Conservation (phyloP, 257 asterid species). For the Jaltomata sinuosa region DNA sequence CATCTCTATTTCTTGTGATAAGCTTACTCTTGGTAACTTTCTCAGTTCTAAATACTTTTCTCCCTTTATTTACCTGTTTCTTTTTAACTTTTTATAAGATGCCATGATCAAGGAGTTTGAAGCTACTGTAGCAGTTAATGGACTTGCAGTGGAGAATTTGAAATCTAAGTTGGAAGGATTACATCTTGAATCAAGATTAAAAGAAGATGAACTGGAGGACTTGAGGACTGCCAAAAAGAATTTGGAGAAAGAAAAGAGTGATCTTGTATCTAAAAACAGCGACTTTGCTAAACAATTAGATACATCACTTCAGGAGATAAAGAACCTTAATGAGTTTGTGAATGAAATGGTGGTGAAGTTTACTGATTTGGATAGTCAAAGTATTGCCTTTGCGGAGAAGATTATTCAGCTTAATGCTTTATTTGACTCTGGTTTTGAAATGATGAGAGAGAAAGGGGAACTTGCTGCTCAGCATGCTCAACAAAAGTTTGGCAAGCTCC, state of each 20-base stretch:
- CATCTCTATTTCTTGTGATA: background rate
- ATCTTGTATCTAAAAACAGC: conserved; percentile 41
- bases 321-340: conserved; percentile 60
- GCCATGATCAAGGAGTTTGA: conserved; percentile 45
- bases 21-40: background rate
- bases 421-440: conserved; percentile 55
- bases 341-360: conserved; percentile 47
- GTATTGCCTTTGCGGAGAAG: conserved; percentile 49
- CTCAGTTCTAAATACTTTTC: conserved; percentile 5
- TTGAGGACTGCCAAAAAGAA: conserved; percentile 43
- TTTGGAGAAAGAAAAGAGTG: conserved; percentile 50
- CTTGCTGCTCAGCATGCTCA: conserved; percentile 61
- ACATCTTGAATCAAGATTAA: conserved; percentile 49
- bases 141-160: conserved; percentile 42
- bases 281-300: conserved; percentile 44
- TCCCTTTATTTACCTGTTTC: background rate
- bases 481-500: conserved; percentile 52
- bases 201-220: conserved; percentile 47
- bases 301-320: conserved; percentile 50
- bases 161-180: conserved; percentile 52
- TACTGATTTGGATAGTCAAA: conserved; percentile 65
- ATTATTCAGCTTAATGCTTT: conserved; percentile 51
- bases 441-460: conserved; percentile 58
- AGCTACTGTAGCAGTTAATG: conserved; percentile 46
- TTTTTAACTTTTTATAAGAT: conserved; percentile 35